These are phyloP conservation scores for Ampelomyces quisqualis DNA, from an alignment of 2,329 filamentous ascomycete species.

Conservation along the genomic window DNA sequence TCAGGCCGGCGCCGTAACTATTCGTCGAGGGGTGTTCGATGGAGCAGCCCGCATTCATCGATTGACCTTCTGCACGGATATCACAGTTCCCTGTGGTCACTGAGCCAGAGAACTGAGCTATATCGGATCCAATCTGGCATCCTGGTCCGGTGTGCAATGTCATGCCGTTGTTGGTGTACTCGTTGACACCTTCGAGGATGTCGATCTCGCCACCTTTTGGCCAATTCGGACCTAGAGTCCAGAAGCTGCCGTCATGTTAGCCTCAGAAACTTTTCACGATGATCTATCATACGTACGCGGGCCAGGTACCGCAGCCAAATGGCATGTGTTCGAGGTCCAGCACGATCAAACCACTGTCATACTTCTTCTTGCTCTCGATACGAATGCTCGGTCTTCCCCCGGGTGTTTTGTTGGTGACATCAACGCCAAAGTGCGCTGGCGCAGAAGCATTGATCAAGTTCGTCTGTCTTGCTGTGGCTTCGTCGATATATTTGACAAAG, in stretches of 20 bases:
- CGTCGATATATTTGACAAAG: slow-evolving; percentile 46
- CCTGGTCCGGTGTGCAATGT: slow-evolving; percentile 51
- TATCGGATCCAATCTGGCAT: slow-evolving; percentile 45
- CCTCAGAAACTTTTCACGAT: not conserved
- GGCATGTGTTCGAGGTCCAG: slow-evolving; percentile 56
- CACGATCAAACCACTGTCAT: slow-evolving; percentile 52
- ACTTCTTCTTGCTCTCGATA: slow-evolving; percentile 49
- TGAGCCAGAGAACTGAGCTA: slow-evolving; percentile 51
- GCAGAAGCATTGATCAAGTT: slow-evolving; percentile 45
- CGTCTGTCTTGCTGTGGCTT: slow-evolving; percentile 40
- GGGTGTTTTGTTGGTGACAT: slow-evolving; percentile 42
- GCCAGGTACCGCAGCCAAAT: slow-evolving; percentile 54
- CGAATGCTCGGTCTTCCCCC: slow-evolving; percentile 50
- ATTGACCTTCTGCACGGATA: slow-evolving; percentile 45
- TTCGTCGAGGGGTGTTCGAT: slow-evolving; percentile 44
- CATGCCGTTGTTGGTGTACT: slow-evolving; percentile 46
- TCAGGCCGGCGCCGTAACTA: slow-evolving; percentile 58
- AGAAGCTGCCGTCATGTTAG: slow-evolving; percentile 29
- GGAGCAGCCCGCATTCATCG: slow-evolving; percentile 47
- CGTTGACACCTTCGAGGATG: slow-evolving; percentile 53
- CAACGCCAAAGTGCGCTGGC: slow-evolving; percentile 50
- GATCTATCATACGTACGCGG: slow-evolving; percentile 39
- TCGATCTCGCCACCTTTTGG: slow-evolving; percentile 51
- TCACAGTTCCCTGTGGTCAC: slow-evolving; percentile 54
- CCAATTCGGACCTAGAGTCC: slow-evolving; percentile 38